phyloP scores from a whole-genome alignment of 208 protist genomes.

The Acanthamoeba healyi region DNA sequence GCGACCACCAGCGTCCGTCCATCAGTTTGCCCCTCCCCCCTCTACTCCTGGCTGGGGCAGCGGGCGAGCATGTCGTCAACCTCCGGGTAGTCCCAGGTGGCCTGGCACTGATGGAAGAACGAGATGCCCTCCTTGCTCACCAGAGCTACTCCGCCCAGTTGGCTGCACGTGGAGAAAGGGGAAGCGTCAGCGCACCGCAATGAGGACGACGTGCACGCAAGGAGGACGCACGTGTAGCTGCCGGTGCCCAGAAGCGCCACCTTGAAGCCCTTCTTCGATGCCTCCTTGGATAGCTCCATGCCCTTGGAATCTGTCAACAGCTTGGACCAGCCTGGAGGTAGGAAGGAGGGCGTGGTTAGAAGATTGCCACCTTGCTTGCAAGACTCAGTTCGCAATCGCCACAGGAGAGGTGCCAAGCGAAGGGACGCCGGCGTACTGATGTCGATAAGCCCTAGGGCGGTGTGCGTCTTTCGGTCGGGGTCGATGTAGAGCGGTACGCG shows the following conservation, averaged over 20 bases:
- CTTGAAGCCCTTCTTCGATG: background rate
- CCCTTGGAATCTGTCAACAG: conserved; percentile 9
- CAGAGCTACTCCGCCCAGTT: conserved; percentile 12
- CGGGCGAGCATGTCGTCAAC: conserved; percentile 20
- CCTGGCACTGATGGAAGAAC: conserved; percentile 27
- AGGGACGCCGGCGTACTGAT: no score
- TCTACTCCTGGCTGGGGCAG: background rate
- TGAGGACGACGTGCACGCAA: background rate
- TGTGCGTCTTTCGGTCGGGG: conserved; percentile 11
- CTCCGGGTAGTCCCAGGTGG: conserved; percentile 12
- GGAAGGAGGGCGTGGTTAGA: no score
- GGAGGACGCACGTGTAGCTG: background rate
- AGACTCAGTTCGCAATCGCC: no score
- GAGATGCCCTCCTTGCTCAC: background rate
- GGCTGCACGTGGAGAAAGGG: background rate
- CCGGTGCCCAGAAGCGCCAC: conserved; percentile 11
- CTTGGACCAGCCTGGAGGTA: background rate
- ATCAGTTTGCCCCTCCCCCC: background rate
- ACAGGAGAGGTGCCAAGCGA: no score
- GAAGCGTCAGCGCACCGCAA: no score
- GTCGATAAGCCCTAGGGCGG: background rate
- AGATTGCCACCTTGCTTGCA: no score
- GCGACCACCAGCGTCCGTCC: no score
- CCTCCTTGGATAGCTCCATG: conserved; percentile 20
- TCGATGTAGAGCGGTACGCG: conserved; percentile 18